These are phyloP conservation scores for Scytalidium sp. DNA, from an alignment of 2,329 filamentous ascomycete genomes.

Conservation along the genomic window DNA sequence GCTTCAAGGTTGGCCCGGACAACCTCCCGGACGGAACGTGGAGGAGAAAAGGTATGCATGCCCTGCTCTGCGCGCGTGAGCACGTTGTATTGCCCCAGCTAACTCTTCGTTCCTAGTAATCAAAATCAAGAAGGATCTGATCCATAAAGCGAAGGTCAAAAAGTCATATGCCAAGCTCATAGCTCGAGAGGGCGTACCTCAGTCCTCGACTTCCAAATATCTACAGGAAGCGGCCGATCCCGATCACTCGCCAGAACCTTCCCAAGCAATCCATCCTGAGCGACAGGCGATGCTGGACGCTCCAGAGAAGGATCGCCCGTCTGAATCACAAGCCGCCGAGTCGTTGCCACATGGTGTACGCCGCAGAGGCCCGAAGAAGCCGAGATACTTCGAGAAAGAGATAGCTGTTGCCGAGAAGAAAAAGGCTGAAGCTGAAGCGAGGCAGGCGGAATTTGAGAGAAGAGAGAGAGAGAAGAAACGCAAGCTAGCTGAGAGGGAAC, in stretches of 20 bases:
- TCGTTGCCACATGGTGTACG: not conserved
- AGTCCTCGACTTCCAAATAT: constrained; percentile 5
- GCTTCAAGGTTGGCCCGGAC: constrained; percentile 82
- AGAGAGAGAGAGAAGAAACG: constrained; percentile 51
- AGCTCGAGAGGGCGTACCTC: constrained; percentile 36
- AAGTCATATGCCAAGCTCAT: constrained; percentile 90
- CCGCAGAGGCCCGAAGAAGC: constrained; percentile 21
- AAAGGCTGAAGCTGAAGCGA: constrained; percentile 55
- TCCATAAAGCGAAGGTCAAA: constrained; percentile 89
- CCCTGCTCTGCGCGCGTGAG: not conserved
- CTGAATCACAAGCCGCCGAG: constrained; percentile 1
- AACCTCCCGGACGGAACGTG: constrained; percentile 90
- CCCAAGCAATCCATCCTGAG: constrained; percentile 56
- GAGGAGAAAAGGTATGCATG: constrained; percentile 74
- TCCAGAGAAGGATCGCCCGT: constrained; percentile 18
- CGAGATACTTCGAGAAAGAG: constrained; percentile 34
- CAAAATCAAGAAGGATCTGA: constrained; percentile 86
- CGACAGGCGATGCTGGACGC: constrained; percentile 56
- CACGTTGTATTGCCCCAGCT: not conserved
- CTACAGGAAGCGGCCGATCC: constrained; percentile 1
- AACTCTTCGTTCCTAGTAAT: constrained; percentile 52
- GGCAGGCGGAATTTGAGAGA: constrained; percentile 43
- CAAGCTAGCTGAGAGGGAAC: constrained; percentile 58
- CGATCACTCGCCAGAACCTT: constrained; percentile 19
- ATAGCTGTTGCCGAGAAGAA: constrained; percentile 37